Evolutionary conservation across 1,284 basidiomycete species (phyloP).

Genomic region (Tilletiaria anomala): DNA sequence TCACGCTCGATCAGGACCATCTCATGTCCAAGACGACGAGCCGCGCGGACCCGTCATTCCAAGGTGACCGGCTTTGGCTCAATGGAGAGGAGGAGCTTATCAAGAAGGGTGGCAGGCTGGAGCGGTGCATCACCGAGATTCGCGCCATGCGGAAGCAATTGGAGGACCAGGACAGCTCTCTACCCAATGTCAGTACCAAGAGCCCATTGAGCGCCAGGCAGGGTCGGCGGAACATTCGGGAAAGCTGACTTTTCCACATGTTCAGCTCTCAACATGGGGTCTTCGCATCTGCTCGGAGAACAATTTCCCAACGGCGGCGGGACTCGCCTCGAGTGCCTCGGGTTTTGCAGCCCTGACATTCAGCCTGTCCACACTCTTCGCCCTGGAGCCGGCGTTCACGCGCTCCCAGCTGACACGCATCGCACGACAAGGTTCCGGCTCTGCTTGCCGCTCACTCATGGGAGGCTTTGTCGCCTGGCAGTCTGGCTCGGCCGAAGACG

Average conservation of each 20-base stretch:
- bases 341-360: constrained; percentile 89
- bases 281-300: constrained; percentile 75
- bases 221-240: neutral
- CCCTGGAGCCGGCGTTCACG: constrained; percentile 47
- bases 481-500: constrained; percentile 55
- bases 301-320: constrained; percentile 98
- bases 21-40: constrained; percentile 86
- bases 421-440: constrained; percentile 90
- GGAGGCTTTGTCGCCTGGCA: constrained; percentile 97
- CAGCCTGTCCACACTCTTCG: constrained; percentile 74
- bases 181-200: constrained; percentile 18
- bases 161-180: constrained; percentile 45
- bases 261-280: constrained; percentile 34
- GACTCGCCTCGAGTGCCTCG: constrained; percentile 89
- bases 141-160: constrained; percentile 58
- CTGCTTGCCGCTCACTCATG: constrained; percentile 90
- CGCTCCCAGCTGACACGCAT: constrained; percentile 65
- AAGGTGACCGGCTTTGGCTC: constrained; percentile 61
- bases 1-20: constrained; percentile 92
- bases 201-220: neutral
- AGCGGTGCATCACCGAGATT: constrained; percentile 78
- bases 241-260: neutral
- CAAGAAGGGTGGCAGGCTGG: constrained; percentile 61
- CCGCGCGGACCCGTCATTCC: constrained; percentile 63
- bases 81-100: constrained; percentile 83